phyloP scores from a whole-genome alignment of 2,329 filamentous ascomycete genomes.

The Scytalidium sp. region DNA sequence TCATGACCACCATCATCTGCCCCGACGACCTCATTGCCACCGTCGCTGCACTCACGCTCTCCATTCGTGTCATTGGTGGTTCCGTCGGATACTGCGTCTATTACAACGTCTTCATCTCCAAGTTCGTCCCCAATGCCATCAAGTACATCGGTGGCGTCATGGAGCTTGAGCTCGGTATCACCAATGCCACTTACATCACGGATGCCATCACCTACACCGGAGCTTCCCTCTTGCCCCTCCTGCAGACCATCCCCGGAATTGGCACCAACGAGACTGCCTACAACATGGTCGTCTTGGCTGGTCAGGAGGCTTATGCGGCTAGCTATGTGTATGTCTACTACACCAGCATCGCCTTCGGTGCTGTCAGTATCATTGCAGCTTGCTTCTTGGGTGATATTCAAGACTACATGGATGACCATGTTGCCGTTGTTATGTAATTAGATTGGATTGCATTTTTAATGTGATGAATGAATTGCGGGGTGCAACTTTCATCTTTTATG shows the following conservation, averaged over 20 bases:
- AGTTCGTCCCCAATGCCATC: slow-evolving; percentile 26
- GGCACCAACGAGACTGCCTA: slow-evolving; percentile 38
- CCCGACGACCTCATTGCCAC: slow-evolving; percentile 67
- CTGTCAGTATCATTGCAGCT: slow-evolving; percentile 42
- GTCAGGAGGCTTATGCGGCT: slow-evolving; percentile 32
- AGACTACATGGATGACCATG: slow-evolving; percentile 44
- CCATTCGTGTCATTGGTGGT: slow-evolving; percentile 63
- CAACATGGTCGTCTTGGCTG: slow-evolving; percentile 45
- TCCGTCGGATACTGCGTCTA: slow-evolving; percentile 56
- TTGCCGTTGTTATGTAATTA: slow-evolving; percentile 39
- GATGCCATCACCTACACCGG: slow-evolving; percentile 34
- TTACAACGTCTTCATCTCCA: slow-evolving; percentile 47
- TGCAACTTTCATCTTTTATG: too few species aligned
- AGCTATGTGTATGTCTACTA: slow-evolving; percentile 50
- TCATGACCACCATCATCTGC: slow-evolving; percentile 64
- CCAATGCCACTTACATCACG: slow-evolving; percentile 39
- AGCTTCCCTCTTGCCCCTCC: slow-evolving; percentile 35
- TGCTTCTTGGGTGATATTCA: slow-evolving; percentile 48
- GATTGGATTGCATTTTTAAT: neutral
- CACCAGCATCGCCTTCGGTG: slow-evolving; percentile 50
- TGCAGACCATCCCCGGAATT: slow-evolving; percentile 31
- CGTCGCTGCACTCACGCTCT: slow-evolving; percentile 61
- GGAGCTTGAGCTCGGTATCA: slow-evolving; percentile 39
- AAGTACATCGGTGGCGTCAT: slow-evolving; percentile 17
- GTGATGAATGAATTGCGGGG: neutral